Conservation (phyloP, 495 filamentous ascomycete species). For the Annulohypoxylon maeteangense region DNA sequence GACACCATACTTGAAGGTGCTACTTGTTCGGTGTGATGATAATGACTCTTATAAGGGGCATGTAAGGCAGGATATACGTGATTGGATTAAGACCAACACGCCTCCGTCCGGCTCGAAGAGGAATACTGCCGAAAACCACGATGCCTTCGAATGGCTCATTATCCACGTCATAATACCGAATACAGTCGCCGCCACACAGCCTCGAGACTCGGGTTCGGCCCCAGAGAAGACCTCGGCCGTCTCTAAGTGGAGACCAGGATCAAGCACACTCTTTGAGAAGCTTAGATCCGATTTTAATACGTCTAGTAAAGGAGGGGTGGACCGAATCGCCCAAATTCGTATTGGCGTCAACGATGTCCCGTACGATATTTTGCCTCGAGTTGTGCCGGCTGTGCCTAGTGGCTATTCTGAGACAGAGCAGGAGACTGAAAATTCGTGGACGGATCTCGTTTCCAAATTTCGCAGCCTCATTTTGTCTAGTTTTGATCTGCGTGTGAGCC, state of each 20-base stretch:
- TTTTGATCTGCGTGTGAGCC: slow-evolving; percentile 88
- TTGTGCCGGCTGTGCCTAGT: slow-evolving; percentile 65
- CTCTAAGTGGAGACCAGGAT: slow-evolving; percentile 81
- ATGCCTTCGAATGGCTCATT: slow-evolving; percentile 97
- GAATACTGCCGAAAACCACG: slow-evolving; percentile 76
- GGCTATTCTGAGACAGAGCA: slow-evolving; percentile 71
- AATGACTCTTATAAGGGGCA: slow-evolving; percentile 89
- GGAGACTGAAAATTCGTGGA: slow-evolving; percentile 77
- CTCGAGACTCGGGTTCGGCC: slow-evolving; percentile 60
- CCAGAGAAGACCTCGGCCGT: slow-evolving; percentile 54
- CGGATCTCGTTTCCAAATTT: slow-evolving; percentile 85
- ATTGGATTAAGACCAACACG: slow-evolving; percentile 88
- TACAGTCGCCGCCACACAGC: slow-evolving; percentile 77
- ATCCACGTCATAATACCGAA: slow-evolving; percentile 88
- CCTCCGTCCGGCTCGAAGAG: slow-evolving; percentile 57
- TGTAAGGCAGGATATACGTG: slow-evolving; percentile 79
- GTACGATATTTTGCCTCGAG: slow-evolving; percentile 64
- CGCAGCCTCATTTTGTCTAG: slow-evolving; percentile 87
- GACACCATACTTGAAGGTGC: slow-evolving; percentile 93
- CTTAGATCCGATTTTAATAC: slow-evolving; percentile 91
- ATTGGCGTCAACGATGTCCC: slow-evolving; percentile 72
- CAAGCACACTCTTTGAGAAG: slow-evolving; percentile 87
- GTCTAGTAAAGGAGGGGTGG: slow-evolving; percentile 77
- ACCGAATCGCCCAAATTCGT: slow-evolving; percentile 87
- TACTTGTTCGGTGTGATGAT: slow-evolving; percentile 90